Percentiles rank a stretch among this genome's conserved stretches.
phyloP scores from a whole-genome alignment of 306 rosid species.

The Quercus wislizeni region DNA sequence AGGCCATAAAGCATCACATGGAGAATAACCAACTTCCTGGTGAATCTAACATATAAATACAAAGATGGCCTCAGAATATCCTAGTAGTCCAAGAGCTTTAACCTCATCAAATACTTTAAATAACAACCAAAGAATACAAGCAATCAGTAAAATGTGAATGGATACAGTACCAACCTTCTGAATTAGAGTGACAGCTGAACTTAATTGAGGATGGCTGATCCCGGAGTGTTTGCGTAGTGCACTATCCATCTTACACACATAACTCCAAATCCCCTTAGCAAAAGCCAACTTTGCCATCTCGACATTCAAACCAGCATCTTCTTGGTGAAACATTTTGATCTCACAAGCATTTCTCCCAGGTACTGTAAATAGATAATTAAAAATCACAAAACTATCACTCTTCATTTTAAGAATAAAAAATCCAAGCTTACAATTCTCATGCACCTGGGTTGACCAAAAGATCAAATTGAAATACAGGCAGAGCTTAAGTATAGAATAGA shows the following conservation, averaged over 20 bases:
- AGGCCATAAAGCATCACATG: neutral
- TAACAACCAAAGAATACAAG: conserved; percentile 4
- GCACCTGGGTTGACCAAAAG: conserved; percentile 9
- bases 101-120: conserved; percentile 7
- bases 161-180: conserved; percentile 56
- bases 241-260: conserved; percentile 78
- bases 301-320: conserved; percentile 86
- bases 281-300: conserved; percentile 87
- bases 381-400: conserved; percentile 21
- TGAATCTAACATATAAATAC: conserved; percentile 9
- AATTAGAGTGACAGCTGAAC: conserved; percentile 54
- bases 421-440: neutral
- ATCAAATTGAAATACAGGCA: conserved; percentile 18
- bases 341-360: conserved; percentile 84
- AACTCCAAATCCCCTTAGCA: conserved; percentile 88
- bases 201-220: conserved; percentile 32
- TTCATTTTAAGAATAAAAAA: neutral
- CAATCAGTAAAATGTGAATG: neutral
- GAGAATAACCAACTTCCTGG: neutral
- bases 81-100: conserved; percentile 6
- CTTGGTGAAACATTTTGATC: conserved; percentile 87
- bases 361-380: conserved; percentile 46
- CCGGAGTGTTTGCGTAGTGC: conserved; percentile 66
- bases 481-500: conserved; percentile 12
- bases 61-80: neutral